Conservation (phyloP, 345 rosid genomes). For the Lepidium sativum region DNA sequence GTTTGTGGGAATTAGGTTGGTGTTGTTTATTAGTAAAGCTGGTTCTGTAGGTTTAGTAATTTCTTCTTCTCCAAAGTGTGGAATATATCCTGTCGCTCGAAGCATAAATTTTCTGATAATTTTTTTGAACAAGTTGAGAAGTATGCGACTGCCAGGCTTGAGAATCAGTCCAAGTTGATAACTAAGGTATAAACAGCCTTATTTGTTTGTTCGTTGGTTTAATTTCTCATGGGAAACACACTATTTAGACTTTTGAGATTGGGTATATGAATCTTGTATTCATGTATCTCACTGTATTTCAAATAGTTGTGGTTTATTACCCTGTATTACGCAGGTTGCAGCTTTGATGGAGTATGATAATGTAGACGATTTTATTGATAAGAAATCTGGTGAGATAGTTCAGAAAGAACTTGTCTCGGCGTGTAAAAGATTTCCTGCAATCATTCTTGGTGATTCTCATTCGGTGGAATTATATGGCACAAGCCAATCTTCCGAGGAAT, state of each 20-base stretch:
- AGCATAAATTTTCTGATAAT: conserved; percentile 40
- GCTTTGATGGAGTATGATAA: conserved; percentile 43
- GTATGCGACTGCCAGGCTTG: conserved; percentile 25
- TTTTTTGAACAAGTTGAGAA: conserved; percentile 32
- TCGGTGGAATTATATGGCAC: conserved; percentile 55
- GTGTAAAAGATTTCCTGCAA: conserved; percentile 70
- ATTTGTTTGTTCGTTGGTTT: not conserved
- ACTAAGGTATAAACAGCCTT: conserved; percentile 30
- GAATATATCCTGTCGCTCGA: conserved; percentile 36
- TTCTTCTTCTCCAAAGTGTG: conserved; percentile 29
- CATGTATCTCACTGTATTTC: not conserved
- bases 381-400: conserved; percentile 27
- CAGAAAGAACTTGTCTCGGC: conserved; percentile 50
- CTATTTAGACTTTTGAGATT: not conserved
- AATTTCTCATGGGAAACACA: not conserved
- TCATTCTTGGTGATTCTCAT: conserved; percentile 52
- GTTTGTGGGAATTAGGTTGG: not conserved
- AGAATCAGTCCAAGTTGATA: conserved; percentile 41
- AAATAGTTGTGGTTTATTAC: not conserved
- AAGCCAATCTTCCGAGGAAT: conserved; percentile 19
- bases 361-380: conserved; percentile 40
- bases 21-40: not conserved
- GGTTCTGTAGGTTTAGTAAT: conserved; percentile 37
- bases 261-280: not conserved
- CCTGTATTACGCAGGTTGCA: conserved; percentile 39